phyloP scores from a whole-genome alignment of 2,329 filamentous ascomycete species.

The Metarhizium rileyi region DNA sequence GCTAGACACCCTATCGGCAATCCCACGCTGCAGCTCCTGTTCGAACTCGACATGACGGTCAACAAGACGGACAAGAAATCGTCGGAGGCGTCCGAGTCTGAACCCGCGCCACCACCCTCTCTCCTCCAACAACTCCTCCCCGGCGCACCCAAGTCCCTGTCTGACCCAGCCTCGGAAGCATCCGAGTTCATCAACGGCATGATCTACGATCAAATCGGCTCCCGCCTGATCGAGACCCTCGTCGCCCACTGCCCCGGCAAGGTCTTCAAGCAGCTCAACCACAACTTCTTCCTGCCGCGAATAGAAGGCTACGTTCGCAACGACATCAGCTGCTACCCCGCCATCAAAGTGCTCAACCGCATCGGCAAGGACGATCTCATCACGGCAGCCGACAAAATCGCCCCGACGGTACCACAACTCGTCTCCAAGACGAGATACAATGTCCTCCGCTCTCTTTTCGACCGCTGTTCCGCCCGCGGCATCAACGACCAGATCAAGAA shows the following conservation, averaged over 20 bases:
- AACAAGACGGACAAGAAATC: conserved; percentile 35
- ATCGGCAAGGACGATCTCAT: conserved; percentile 79
- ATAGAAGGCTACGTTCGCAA: conserved; percentile 78
- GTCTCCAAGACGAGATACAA: conserved; percentile 67
- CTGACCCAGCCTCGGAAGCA: conserved; percentile 62
- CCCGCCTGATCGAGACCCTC: conserved; percentile 79
- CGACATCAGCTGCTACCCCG: conserved; percentile 81
- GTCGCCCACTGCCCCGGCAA: conserved; percentile 74
- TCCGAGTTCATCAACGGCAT: conserved; percentile 73
- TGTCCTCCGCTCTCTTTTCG: conserved; percentile 72
- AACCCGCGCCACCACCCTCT: neutral
- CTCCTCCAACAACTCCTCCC: conserved; percentile 72
- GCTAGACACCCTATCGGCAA: conserved; percentile 87
- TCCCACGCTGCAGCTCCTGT: conserved; percentile 79
- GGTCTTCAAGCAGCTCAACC: conserved; percentile 81
- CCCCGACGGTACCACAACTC: conserved; percentile 62
- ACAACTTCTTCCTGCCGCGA: conserved; percentile 66
- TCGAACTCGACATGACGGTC: conserved; percentile 74
- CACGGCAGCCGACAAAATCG: conserved; percentile 59
- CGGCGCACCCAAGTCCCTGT: conserved; percentile 59
- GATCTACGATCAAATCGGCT: conserved; percentile 84
- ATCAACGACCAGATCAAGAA: conserved; percentile 40
- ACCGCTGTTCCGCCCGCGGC: conserved; percentile 66
- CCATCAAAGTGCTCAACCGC: conserved; percentile 71
- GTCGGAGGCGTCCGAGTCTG: conserved; percentile 25